Base-by-base conservation (phyloP, 2,329 filamentous ascomycete genomes). In the Beauveria brongniartii region DNA sequence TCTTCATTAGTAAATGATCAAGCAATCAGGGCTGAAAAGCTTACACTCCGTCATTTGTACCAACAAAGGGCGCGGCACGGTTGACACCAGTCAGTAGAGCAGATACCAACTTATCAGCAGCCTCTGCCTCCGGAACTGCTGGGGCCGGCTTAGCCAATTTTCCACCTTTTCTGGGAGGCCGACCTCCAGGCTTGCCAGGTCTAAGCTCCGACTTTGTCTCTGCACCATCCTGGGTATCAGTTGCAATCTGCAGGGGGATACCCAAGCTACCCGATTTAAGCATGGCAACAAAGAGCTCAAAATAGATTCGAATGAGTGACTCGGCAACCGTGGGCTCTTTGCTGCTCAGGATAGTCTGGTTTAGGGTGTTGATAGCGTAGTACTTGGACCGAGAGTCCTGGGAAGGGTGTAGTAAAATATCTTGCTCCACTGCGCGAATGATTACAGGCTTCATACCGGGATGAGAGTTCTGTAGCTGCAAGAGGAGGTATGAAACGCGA, bases 321-420 rank as follows among this genome's bases (percentile, higher is more conserved):
- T 89, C 87, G 8, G 92, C 92, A 20, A 96, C 82, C 20, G 85
- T 81, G 44, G 92, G 88, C 69, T 97, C 93, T 68, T 89, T 94
- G 59, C 77, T 83, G 72, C 90, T 96, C 55, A 99, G 76, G 55
- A 97, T 92, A 0, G 93, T 97, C 75, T 99, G 95, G 72, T 99
- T 99, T 55, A 99, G 80, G 0, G 94, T 97, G 72, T 97, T 97
- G 72, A 96, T 87, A 40, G 91, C 92, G 73, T 96, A 97, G 75
- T 99, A 99, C 71, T 91, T 95, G 46, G 93, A 91, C 67, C 95
- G 90, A 41, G 88, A 80, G 69, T 86, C 93, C 73, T 97, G 94
- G 12, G 91, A 90, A 0, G 92, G 90, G 57, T 91, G 86, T 71
- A 97, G 89, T 24, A 99, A 78, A 52, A 96, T 83, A 67, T 97